Base-by-base conservation (phyloP, 352 stramenopile species). In the Pythium angustatum region DNA sequence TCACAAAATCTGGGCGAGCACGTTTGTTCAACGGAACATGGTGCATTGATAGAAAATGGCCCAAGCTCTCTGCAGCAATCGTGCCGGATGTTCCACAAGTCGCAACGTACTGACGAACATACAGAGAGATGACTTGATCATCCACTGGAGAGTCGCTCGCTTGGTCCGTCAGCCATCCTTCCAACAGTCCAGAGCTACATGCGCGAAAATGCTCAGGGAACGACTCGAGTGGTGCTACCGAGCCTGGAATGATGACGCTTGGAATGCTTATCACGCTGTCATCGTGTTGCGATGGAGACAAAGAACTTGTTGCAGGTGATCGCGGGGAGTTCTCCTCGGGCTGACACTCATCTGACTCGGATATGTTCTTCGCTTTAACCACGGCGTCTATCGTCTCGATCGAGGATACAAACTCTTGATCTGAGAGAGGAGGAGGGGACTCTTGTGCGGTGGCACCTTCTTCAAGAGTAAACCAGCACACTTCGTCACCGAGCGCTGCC, bases 41-140 rank as follows among this genome's bases (percentile, higher is more conserved):
- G 19, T 79, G 63, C 45, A 75, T 54, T 52, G 65, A 34, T n/a
- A 86, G 47, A 21, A 88, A 73, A 40, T 83, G 52, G 3, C 53
- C 66, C 22, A 88, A 60, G 33, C 50, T 62, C 33, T 71, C 77
- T 33, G 75, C 79, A 22, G 71, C 62, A 31, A 88, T 75, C 17
- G 69, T 83, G 10, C 68, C 77, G 3, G 61, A 51, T 14, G 68
- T 73, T 8, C 75, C 75, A 30, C 73, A 68, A 15, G 56, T 62
- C n/a, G 62, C 38, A 19, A 88, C 72, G 53, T 73, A 88, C 10
- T 81, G 62, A 40, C 75, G 43, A 9, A 88, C 22, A 12, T 78
- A 82, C 6, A 65, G 24, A 12, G 58, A 60, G 22, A 88, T 63
- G 5, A 72, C 59, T 17, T 78, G 68, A 15, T 71, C 57, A 24